Evolutionary conservation across 495 filamentous ascomycete species (phyloP).

Genomic region (Saxophila tyrrhenica): DNA sequence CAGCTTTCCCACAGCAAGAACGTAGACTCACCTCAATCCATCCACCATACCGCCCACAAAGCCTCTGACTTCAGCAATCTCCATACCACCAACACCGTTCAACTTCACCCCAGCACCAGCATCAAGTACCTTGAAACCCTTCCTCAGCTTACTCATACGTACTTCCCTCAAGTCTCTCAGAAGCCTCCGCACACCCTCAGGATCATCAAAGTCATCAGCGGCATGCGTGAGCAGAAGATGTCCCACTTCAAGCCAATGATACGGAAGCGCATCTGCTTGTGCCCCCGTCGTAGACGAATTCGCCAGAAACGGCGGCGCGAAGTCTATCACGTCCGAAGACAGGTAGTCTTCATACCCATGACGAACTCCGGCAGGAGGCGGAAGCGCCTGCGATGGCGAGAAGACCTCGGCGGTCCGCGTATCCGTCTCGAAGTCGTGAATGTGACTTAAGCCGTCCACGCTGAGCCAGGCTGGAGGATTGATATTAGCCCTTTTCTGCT

Average conservation of each 20-base stretch:
- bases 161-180: conserved; percentile 80
- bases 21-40: conserved; percentile 50
- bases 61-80: conserved; percentile 72
- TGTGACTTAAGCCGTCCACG: conserved; percentile 54
- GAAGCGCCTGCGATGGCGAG: conserved; percentile 58
- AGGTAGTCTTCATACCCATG: conserved; percentile 20
- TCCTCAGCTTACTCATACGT: conserved; percentile 76
- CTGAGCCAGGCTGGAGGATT: conserved; percentile 80
- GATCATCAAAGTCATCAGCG: conserved; percentile 68
- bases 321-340: conserved; percentile 7
- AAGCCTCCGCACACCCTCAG: conserved; percentile 61
- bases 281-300: conserved; percentile 45
- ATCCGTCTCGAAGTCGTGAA: conserved; percentile 72
- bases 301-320: conserved; percentile 49
- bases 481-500: conserved; percentile 89
- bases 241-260: conserved; percentile 85
- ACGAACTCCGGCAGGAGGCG: conserved; percentile 34
- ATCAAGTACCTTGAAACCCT: conserved; percentile 57
- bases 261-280: conserved; percentile 60
- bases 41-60: conserved; percentile 83
- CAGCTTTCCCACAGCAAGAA: conserved; percentile 2
- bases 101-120: conserved; percentile 61
- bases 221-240: conserved; percentile 77
- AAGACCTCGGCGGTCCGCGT: conserved; percentile 47
- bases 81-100: conserved; percentile 82